Evolutionary conservation across 768 basidiomycete species (phyloP).

Genomic region (Lenzites betulinus): DNA sequence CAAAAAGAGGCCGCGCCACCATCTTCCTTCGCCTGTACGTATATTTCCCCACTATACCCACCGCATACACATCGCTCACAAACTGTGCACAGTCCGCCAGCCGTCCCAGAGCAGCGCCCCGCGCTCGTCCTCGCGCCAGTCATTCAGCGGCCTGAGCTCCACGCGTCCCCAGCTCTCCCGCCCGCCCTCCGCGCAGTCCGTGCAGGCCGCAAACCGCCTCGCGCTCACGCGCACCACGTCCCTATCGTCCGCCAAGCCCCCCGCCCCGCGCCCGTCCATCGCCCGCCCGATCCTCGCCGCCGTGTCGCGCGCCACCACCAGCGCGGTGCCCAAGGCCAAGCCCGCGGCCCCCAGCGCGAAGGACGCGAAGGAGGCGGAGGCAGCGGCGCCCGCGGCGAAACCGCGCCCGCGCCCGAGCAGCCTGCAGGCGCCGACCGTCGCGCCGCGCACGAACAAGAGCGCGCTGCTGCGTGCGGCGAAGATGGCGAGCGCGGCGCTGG

Average conservation of each 20-base stretch:
- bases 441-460: conserved; percentile 73
- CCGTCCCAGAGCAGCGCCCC: conserved; percentile 36
- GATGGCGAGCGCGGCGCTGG: conserved; percentile 41
- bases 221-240: conserved; percentile 15
- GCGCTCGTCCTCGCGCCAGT: conserved; percentile 47
- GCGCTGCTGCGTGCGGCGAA: conserved; percentile 72
- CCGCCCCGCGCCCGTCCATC: conserved; percentile 5
- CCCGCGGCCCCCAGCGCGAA: not conserved
- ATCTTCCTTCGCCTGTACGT: conserved; percentile 72
- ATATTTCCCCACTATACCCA: not conserved
- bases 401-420: conserved; percentile 59
- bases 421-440: conserved; percentile 58
- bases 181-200: conserved; percentile 27
- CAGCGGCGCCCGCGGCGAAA: conserved; percentile 30
- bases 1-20: conserved; percentile 51
- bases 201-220: not conserved
- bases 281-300: not conserved
- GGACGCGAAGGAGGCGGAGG: not conserved
- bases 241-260: not conserved
- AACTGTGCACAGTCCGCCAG: conserved; percentile 45
- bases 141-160: conserved; percentile 24
- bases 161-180: conserved; percentile 25
- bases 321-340: not conserved
- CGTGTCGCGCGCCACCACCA: not conserved
- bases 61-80: not conserved